A percentile compares a stretch with the other conserved stretches of the same genome.
Evolutionary conservation across 176 grass and related monocot species (phyloP).

Genomic region (Zea mays): DNA sequence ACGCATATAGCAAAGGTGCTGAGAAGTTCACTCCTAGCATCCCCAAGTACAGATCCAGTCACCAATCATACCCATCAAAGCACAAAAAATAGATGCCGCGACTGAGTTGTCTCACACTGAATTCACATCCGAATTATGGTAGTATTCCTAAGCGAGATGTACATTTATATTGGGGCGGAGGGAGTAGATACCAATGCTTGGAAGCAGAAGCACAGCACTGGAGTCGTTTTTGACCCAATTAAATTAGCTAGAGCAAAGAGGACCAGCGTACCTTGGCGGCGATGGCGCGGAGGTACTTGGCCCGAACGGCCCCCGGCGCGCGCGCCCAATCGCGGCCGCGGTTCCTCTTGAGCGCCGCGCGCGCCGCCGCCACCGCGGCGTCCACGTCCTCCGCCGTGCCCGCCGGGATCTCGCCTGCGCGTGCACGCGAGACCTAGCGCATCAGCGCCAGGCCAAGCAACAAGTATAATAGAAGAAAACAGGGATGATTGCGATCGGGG

Average conservation of each 20-base stretch:
- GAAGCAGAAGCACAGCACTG: background rate
- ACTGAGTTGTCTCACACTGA: no score
- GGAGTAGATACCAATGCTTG: background rate
- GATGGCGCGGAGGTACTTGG: conserved; percentile 95
- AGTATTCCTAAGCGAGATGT: no score
- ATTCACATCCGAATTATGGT: no score
- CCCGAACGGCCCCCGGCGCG: conserved; percentile 71
- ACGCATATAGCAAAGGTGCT: background rate
- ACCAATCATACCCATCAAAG: background rate
- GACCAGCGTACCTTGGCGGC: conserved; percentile 62
- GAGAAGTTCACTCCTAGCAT: background rate
- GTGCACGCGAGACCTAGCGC: background rate
- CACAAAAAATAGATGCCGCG: no score
- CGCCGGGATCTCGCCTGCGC: conserved; percentile 81
- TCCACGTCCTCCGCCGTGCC: conserved; percentile 91
- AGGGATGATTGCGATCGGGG: background rate
- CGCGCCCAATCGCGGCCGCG: conserved; percentile 82
- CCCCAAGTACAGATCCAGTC: background rate
- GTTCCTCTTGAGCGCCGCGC: conserved; percentile 72
- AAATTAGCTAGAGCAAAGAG: background rate
- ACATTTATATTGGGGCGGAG: no score
- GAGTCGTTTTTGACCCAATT: background rate
- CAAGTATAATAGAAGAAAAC: background rate
- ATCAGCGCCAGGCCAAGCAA: background rate
- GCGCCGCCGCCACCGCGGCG: conserved; percentile 78